Conservation (phyloP, 2,329 filamentous ascomycete species). For the Neophaeococcomyces aloes region DNA sequence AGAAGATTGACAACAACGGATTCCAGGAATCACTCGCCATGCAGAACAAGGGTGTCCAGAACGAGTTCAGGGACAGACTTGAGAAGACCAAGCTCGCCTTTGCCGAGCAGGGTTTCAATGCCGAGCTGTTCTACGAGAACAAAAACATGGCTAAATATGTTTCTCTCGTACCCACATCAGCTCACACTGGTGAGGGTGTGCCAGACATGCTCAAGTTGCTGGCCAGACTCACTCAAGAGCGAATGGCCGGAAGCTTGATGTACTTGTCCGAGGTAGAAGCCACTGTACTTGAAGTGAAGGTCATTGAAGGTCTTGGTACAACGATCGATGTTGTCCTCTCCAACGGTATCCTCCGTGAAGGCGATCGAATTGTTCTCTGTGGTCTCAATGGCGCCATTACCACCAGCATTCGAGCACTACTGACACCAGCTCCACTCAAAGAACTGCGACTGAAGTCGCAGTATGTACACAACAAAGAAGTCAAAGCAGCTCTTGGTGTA, state of each 20-base stretch:
- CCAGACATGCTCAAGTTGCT: conserved; percentile 98
- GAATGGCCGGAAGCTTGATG: conserved; percentile 96
- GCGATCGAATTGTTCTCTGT: conserved; percentile 87
- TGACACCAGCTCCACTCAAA: conserved; percentile 86
- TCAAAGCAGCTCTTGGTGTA: conserved; percentile 95
- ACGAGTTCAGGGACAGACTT: conserved; percentile 84
- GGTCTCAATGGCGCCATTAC: conserved; percentile 93
- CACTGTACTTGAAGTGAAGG: conserved; percentile 96
- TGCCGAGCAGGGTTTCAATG: conserved; percentile 94
- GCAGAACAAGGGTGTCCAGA: conserved; percentile 86
- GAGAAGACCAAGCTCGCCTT: conserved; percentile 89
- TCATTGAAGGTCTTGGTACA: conserved; percentile 96
- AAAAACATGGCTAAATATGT: conserved; percentile 92
- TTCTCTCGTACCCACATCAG: conserved; percentile 93
- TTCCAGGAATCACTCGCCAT: conserved; percentile 85
- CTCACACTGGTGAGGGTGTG: conserved; percentile 97
- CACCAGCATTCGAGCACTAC: conserved; percentile 86
- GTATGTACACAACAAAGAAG: conserved; percentile 98
- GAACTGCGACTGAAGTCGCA: conserved; percentile 90
- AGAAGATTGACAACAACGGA: conserved; percentile 96
- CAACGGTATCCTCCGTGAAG: conserved; percentile 89
- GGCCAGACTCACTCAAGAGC: conserved; percentile 82
- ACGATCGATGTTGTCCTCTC: conserved; percentile 96
- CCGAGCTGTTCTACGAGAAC: conserved; percentile 94
- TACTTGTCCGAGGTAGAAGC: conserved; percentile 96